Base-by-base conservation (phyloP, 1,284 basidiomycete species). In the Marasmius tenuissimus region DNA sequence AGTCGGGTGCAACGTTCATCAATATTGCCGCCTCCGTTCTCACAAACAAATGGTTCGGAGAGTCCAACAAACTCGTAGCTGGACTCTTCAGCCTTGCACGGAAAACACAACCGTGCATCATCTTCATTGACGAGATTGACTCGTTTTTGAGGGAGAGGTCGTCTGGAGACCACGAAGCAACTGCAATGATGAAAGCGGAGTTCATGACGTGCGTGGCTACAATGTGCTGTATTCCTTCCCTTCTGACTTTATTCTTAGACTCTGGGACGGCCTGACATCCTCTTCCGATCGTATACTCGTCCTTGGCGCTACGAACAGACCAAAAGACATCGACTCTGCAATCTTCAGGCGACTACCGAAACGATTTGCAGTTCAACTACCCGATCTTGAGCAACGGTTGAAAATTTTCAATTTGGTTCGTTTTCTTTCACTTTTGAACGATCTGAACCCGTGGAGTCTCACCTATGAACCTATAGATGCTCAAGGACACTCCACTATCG, bases 161-260 rank as follows among this genome's bases (percentile, higher is more conserved):
- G 49, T 86, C 88, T 58, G 91, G 91, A 11, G 97, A 99, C 71
- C 97, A 99, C 75, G 97, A 99, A 72, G 97, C 96, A 52, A 98
- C 96, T 33, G 94, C 91, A 5, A 98, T 98, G 96, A 97, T 99
- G 89, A 99, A 99, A 79, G 97, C 97, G 1, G 97, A 99, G 73
- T 99, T 99, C 74, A 98, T 99, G 96, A 97, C 95, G 89, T 94
- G 76, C 69, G 92, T 79, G 11, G 53, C 34, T 42, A 27, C 38
- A 10, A 42, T 60, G 8, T 33, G n/a, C 45, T 11, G 55, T 59
- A 42, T 38, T 58, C 45, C 5, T 47, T 39, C 50, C 27, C 56
- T 59, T 42, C 35, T 63, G 27, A 62, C 49, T 39, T 54, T 57
- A 48, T 22, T 45, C 62, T 62, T 60, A 96, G 94, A 3, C 81